These are phyloP conservation scores for Nicotiana noctiflora DNA, from an alignment of 257 asterid species.

Conservation along the genomic window DNA sequence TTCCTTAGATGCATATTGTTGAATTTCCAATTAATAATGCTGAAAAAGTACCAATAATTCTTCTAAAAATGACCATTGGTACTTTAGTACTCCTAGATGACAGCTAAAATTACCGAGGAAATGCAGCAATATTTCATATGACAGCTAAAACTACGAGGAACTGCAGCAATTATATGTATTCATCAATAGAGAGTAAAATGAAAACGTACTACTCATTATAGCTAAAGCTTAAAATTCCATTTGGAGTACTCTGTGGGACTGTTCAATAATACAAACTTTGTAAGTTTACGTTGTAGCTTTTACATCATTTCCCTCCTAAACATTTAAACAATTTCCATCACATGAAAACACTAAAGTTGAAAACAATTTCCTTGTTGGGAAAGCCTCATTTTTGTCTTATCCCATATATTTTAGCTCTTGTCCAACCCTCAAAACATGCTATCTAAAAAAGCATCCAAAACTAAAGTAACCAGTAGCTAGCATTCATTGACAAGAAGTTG, in stretches of 20 bases:
- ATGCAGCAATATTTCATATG: not conserved
- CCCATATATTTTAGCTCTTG: not conserved
- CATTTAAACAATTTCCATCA: not conserved
- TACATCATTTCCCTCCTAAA: no score
- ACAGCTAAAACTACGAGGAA: not conserved
- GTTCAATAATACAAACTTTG: not conserved
- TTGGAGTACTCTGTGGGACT: not conserved
- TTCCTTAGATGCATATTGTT: not conserved
- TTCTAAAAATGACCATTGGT: not conserved
- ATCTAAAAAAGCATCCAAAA: not conserved
- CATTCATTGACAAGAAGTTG: not conserved
- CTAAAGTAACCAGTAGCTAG: not conserved
- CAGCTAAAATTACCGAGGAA: not conserved
- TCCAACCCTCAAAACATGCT: not conserved
- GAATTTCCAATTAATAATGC: not conserved
- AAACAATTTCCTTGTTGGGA: not conserved
- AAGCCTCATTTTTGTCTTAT: conserved; percentile 15
- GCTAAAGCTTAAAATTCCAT: not conserved
- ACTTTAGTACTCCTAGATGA: not conserved
- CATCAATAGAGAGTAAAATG: not conserved
- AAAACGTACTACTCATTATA: not conserved
- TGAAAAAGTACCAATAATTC: not conserved
- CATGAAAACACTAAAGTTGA: not conserved
- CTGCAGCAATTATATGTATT: not conserved
- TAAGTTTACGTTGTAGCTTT: not conserved